These are phyloP conservation scores for Solanum piurae DNA, from an alignment of 257 asterid species.

Conservation along the genomic window DNA sequence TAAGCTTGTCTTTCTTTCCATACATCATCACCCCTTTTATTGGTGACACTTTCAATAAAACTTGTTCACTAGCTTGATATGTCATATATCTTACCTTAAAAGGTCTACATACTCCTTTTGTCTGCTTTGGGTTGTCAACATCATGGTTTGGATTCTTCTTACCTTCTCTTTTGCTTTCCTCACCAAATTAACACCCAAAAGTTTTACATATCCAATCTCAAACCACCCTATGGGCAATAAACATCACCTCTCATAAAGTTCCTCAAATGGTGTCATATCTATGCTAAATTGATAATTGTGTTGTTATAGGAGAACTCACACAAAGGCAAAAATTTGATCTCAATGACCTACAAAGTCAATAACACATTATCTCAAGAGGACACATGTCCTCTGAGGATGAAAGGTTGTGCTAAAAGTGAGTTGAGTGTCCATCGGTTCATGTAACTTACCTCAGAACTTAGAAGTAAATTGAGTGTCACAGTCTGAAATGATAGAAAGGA, in stretches of 20 bases:
- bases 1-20: not conserved
- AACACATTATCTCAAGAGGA: not conserved
- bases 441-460: not conserved
- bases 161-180: not conserved
- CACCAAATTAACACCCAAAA: not conserved
- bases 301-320: not conserved
- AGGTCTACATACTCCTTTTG: not conserved
- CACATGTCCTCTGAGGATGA: not conserved
- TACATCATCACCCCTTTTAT: not conserved
- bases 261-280: not conserved
- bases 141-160: not conserved
- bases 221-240: not conserved
- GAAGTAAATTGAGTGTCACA: not conserved
- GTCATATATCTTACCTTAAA: not conserved
- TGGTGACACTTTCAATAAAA: not conserved
- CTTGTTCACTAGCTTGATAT: not conserved
- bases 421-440: not conserved
- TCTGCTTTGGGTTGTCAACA: not conserved
- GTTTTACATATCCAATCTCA: no score
- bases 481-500: not conserved
- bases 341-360: not conserved
- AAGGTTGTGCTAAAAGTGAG: not conserved
- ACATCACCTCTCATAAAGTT: not conserved
- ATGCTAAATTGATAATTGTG: not conserved
- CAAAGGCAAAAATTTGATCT: not conserved